Conservation (phyloP, 192 early-diverging fungal genomes). For the Geranomyces variabilis region DNA sequence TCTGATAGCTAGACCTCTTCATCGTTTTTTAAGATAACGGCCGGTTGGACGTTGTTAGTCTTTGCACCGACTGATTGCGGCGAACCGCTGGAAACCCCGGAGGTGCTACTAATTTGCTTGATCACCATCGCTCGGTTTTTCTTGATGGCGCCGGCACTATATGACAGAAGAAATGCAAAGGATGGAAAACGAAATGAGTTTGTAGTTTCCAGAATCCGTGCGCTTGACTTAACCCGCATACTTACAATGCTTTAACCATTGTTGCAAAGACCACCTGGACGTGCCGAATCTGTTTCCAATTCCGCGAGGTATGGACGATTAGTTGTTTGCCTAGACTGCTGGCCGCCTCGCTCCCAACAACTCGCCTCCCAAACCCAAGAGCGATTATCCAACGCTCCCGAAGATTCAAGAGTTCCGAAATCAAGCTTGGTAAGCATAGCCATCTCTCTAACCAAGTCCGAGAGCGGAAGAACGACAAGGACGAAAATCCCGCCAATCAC, state of each 20-base stretch:
- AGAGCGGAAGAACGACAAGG: conserved; percentile 18
- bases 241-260: conserved; percentile 14
- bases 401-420: conserved; percentile 12
- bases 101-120: too few relatives aligned
- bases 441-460: conserved; percentile 8
- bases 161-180: neutral
- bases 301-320: too few relatives aligned
- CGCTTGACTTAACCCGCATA: neutral
- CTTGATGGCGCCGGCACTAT: conserved; percentile 13
- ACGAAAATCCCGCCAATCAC: conserved; percentile 15
- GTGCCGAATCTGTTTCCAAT: neutral
- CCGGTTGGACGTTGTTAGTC: too few relatives aligned
- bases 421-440: conserved; percentile 16
- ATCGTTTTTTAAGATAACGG: too few relatives aligned
- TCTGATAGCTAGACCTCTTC: too few relatives aligned
- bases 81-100: too few relatives aligned
- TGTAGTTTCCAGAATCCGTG: neutral
- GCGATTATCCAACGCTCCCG: conserved; percentile 7
- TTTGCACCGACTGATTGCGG: too few relatives aligned
- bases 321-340: too few relatives aligned
- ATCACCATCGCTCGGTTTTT: neutral
- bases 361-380: conserved; percentile 15
- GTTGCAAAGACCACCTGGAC: conserved; percentile 6
- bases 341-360: too few relatives aligned
- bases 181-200: too few relatives aligned